Evolutionary conservation across 2,329 filamentous ascomycete genomes (phyloP), one percentile per base, ranked within the genome.

Genomic region (Pseudonectria buxi): DNA sequence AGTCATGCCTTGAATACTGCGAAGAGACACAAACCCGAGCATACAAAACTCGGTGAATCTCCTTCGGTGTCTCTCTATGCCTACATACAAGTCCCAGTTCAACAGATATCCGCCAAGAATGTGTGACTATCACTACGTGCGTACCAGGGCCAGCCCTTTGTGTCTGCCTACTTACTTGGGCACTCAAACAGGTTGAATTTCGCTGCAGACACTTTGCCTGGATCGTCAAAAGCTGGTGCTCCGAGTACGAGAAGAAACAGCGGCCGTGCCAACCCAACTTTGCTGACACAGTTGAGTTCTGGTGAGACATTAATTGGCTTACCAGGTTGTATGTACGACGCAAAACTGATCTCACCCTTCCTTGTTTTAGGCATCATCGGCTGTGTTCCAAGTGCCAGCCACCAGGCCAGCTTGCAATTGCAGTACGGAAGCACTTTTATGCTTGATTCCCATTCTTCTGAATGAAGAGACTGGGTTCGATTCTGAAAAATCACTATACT

Each of bases 181-280:
- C 14, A 14, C 18, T 27, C 15, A 9, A 9, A 29, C 28, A 50
- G 49, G 46, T 50, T 22, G 49, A 51, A 28, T 51, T 51, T 30
- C 37, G 39, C 10, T 51, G 49, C 39, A 41, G 41, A 16, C 49
- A 51, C 26, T 43, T 50, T 16, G 45, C 41, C 25, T 51, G 46
- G 46, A 33, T 51, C 16, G 49, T 51, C 24, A 39, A 41, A n/a
- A 48, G 40, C 30, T 51, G 49, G 49, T 51, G 49, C 32, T 28
- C 33, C 10, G 33, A 37, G 15, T 51, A 51, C 26, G 45, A 52
- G 35, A 43, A 37, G 32, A 51, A 43, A 2, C 36, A 50, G 30
- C 46, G 29, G 24, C 49, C 49, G 11, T 51, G 49, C 16, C 38
- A 37, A 4, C 49, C 49, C 14, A 51, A 41, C 14, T 32, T 51